These are phyloP conservation scores for Phoma sp. DNA, from an alignment of 2,329 filamentous ascomycete genomes.

Conservation along the genomic window DNA sequence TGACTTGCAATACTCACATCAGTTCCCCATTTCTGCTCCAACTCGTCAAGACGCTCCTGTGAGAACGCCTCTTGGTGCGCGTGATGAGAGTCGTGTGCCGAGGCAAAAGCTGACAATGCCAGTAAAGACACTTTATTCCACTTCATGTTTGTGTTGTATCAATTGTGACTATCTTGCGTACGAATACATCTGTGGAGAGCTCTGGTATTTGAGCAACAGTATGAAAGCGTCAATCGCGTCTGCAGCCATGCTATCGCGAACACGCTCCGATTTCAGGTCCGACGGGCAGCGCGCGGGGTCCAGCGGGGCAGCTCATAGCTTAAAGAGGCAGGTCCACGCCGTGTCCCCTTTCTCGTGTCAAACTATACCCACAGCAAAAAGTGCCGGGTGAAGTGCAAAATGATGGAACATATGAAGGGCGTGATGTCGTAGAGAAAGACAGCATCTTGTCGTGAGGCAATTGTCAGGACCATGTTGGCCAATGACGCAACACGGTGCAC, in stretches of 20 bases:
- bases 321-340: slow-evolving; percentile 15
- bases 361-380: neutral
- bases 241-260: slow-evolving; percentile 5
- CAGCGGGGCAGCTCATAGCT: slow-evolving; percentile 10
- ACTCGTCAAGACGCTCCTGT: slow-evolving; percentile 39
- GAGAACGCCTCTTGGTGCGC: slow-evolving; percentile 38
- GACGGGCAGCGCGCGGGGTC: slow-evolving; percentile 10
- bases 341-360: neutral
- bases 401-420: neutral
- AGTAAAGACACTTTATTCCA: slow-evolving; percentile 9
- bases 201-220: slow-evolving; percentile 6
- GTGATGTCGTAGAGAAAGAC: neutral
- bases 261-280: slow-evolving; percentile 7
- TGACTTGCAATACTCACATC: slow-evolving; percentile 36
- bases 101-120: slow-evolving; percentile 8
- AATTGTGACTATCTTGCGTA: neutral
- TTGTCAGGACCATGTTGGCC: neutral
- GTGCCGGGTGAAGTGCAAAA: neutral
- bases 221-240: slow-evolving; percentile 16
- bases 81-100: slow-evolving; percentile 27
- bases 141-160: slow-evolving; percentile 2
- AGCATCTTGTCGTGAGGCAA: neutral
- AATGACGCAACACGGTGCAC: slow-evolving; percentile 1
- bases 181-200: neutral
- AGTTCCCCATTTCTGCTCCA: slow-evolving; percentile 51